phyloP scores from a whole-genome alignment of 1,139 yeast genomes.

The Saccharomyces pastorianus region DNA sequence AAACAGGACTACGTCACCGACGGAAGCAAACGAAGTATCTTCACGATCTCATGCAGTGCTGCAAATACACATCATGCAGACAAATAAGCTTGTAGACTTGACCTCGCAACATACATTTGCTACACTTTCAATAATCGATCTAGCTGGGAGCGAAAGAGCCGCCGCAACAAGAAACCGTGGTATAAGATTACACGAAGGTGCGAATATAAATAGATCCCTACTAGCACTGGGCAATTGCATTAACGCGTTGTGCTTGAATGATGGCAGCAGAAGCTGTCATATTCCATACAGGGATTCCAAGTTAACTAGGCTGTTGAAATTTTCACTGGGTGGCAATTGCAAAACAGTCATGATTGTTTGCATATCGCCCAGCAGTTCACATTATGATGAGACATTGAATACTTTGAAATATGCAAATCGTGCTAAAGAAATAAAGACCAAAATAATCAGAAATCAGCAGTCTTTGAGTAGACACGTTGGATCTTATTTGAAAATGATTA shows the following conservation, averaged over 20 bases:
- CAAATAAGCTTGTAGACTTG: slow-evolving; percentile 50
- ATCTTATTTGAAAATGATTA: slow-evolving; percentile 75
- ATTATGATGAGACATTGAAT: slow-evolving; percentile 86
- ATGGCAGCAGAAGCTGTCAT: slow-evolving; percentile 40
- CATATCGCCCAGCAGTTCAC: slow-evolving; percentile 75
- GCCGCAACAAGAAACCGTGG: slow-evolving; percentile 83
- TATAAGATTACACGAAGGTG: slow-evolving; percentile 74
- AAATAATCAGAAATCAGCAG: slow-evolving; percentile 64
- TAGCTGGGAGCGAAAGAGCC: slow-evolving; percentile 94
- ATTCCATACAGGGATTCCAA: slow-evolving; percentile 89
- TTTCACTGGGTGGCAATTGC: slow-evolving; percentile 88
- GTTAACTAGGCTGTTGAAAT: slow-evolving; percentile 73
- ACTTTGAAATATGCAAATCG: slow-evolving; percentile 85
- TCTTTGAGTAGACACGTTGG: slow-evolving; percentile 81
- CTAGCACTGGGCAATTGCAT: slow-evolving; percentile 90
- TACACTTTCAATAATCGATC: slow-evolving; percentile 75
- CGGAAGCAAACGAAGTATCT: slow-evolving; percentile 84
- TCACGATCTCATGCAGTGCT: slow-evolving; percentile 91
- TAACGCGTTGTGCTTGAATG: slow-evolving; percentile 60
- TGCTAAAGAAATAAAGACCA: slow-evolving; percentile 85
- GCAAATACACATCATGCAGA: slow-evolving; percentile 65
- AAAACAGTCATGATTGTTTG: slow-evolving; percentile 95
- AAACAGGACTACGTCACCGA: slow-evolving; percentile 76
- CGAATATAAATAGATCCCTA: slow-evolving; percentile 80
- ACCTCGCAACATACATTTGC: slow-evolving; percentile 67